Evolutionary conservation across 768 basidiomycete genomes (phyloP).

Genomic region (Phanerochaete carnosa): DNA sequence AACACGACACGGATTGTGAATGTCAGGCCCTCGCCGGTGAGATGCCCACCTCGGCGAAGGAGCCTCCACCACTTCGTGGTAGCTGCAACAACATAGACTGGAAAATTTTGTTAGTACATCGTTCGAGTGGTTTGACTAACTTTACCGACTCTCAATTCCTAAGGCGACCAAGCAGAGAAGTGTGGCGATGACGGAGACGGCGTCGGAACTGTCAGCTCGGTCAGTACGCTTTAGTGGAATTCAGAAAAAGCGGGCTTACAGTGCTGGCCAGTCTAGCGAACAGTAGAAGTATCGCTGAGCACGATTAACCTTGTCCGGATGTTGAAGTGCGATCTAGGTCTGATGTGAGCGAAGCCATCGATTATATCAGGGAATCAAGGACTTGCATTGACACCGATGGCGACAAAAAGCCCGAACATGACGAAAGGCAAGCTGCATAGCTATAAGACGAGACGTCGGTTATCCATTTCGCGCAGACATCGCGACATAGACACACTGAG

Average conservation of each 20-base stretch:
- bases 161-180: conserved; percentile 18
- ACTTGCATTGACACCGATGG: conserved; percentile 16
- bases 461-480: neutral
- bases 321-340: conserved; percentile 17
- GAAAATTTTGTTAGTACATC: neutral
- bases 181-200: conserved; percentile 20
- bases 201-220: conserved; percentile 12
- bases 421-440: conserved; percentile 17
- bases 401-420: conserved; percentile 15
- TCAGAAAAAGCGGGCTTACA: conserved; percentile 13
- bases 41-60: conserved; percentile 12
- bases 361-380: neutral
- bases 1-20: conserved; percentile 19
- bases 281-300: conserved; percentile 26
- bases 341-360: neutral
- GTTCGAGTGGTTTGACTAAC: neutral
- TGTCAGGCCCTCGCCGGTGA: conserved; percentile 13
- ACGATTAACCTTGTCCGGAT: conserved; percentile 21
- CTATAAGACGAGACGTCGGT: conserved; percentile 2
- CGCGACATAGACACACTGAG: neutral
- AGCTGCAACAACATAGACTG: conserved; percentile 16
- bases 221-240: neutral
- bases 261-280: conserved; percentile 19
- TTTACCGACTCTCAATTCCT: conserved; percentile 18
- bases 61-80: conserved; percentile 17